Evolutionary conservation across 805 yeast genomes (phyloP).

Genomic region (Komagataella pastoris): DNA sequence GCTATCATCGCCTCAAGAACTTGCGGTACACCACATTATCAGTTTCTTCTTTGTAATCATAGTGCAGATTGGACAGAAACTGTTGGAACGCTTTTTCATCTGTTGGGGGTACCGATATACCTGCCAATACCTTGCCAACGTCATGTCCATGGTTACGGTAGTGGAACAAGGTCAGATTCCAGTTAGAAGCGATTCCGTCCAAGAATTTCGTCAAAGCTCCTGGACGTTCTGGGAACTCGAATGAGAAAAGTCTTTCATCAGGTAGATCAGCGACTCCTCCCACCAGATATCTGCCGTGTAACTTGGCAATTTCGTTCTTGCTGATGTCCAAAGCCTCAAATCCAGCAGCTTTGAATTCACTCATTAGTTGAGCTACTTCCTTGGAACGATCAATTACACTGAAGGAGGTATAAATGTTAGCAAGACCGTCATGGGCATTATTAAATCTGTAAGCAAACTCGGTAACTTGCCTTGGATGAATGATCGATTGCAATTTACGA

Average conservation of each 20-base stretch:
- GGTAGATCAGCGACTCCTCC: conserved; percentile 76
- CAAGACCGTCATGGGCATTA: conserved; percentile 28
- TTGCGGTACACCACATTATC: conserved; percentile 77
- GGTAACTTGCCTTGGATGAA: conserved; percentile 83
- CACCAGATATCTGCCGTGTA: conserved; percentile 90
- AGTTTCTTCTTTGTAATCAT: conserved; percentile 69
- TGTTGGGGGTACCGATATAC: conserved; percentile 69
- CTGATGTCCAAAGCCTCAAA: conserved; percentile 76
- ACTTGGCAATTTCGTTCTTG: conserved; percentile 87
- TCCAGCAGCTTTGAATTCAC: conserved; percentile 45
- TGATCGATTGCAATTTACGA: conserved; percentile 55
- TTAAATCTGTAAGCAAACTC: conserved; percentile 86
- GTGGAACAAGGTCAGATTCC: conserved; percentile 93
- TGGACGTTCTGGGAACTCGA: conserved; percentile 96
- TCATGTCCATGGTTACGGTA: conserved; percentile 96
- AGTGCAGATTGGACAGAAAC: conserved; percentile 63
- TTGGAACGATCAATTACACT: conserved; percentile 62
- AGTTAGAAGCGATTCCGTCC: conserved; percentile 51
- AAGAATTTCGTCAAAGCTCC: conserved; percentile 83
- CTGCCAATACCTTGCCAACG: conserved; percentile 85
- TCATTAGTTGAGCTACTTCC: conserved; percentile 57
- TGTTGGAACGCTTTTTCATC: conserved; percentile 50
- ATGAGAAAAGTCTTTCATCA: conserved; percentile 67
- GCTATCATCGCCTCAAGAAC: conserved; percentile 28
- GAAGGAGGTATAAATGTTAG: conserved; percentile 82